Evolutionary conservation across 2,329 filamentous ascomycete species (phyloP).

Genomic region (Ophiostoma sp.): DNA sequence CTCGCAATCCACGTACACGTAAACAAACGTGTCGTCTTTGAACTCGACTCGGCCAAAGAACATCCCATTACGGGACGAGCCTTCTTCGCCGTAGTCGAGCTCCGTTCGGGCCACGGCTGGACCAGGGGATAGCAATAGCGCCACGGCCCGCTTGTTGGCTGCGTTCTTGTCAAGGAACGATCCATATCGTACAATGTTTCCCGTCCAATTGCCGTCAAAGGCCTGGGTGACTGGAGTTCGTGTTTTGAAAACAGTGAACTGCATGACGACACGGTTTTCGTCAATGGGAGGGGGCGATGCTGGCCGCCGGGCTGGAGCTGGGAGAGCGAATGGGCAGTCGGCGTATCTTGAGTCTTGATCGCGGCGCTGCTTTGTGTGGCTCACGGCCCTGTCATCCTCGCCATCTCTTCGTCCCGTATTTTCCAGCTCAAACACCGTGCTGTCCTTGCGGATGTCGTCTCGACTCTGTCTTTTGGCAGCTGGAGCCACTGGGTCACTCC

Average conservation of each 20-base stretch:
- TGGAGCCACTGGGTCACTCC: background rate
- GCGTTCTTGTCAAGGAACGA: conserved; percentile 26
- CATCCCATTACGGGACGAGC: conserved; percentile 26
- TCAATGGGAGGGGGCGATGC: background rate
- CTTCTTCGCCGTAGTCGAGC: conserved; percentile 20
- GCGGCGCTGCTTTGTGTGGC: background rate
- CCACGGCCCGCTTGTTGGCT: conserved; percentile 27
- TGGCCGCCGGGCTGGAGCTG: background rate
- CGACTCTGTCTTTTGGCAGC: background rate
- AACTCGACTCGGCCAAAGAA: conserved; percentile 26
- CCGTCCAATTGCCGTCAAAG: background rate
- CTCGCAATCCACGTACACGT: conserved; percentile 28
- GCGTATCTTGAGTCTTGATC: background rate
- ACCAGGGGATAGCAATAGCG: background rate
- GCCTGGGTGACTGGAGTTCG: background rate
- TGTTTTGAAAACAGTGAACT: conserved; percentile 29
- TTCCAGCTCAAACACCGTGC: background rate
- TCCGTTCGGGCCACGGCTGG: conserved; percentile 18
- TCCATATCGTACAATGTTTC: conserved; percentile 20
- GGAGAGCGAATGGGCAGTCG: background rate
- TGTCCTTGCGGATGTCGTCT: background rate
- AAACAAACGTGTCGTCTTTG: conserved; percentile 2
- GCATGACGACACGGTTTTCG: conserved; percentile 19
- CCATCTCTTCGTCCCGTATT: background rate
- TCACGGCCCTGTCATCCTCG: background rate